Percentiles rank a stretch among this genome's conserved stretches.
Evolutionary conservation across 2,329 filamentous ascomycete genomes (phyloP).

Genomic region (Coniochaeta prunicola): DNA sequence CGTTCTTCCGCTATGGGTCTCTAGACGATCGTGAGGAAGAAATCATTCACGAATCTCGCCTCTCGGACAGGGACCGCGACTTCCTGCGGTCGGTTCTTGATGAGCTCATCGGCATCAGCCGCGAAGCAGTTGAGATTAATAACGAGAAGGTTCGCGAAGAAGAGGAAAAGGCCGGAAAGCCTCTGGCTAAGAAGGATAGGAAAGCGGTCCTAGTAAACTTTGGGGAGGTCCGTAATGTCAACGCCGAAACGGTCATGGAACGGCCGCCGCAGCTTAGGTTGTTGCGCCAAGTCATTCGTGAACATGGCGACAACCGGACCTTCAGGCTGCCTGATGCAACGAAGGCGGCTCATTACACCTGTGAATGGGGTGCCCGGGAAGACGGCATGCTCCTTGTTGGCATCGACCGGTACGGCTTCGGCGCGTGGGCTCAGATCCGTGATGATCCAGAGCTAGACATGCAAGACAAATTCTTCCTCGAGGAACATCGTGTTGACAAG

Average conservation of each 20-base stretch:
- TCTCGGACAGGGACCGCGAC: slow-evolving; percentile 75
- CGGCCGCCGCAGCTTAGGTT: slow-evolving; percentile 84
- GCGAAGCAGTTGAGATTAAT: slow-evolving; percentile 56
- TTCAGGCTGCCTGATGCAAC: slow-evolving; percentile 89
- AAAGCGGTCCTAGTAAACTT: slow-evolving; percentile 97
- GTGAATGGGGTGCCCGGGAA: slow-evolving; percentile 85
- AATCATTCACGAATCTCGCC: slow-evolving; percentile 77
- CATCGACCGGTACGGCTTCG: slow-evolving; percentile 89
- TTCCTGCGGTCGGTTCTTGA: slow-evolving; percentile 69
- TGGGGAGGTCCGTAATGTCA: slow-evolving; percentile 86
- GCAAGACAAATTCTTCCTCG: slow-evolving; percentile 86
- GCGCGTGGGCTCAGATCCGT: slow-evolving; percentile 89
- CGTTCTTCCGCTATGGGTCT: slow-evolving; percentile 84
- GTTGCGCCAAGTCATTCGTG: slow-evolving; percentile 65
- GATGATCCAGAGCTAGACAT: slow-evolving; percentile 85
- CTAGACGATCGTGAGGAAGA: slow-evolving; percentile 85
- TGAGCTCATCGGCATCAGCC: slow-evolving; percentile 58
- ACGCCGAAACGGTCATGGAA: slow-evolving; percentile 91
- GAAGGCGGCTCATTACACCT: slow-evolving; percentile 86
- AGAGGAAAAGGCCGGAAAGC: slow-evolving; percentile 75
- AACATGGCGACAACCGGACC: slow-evolving; percentile 60
- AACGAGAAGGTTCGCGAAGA: slow-evolving; percentile 69
- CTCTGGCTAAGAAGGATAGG: slow-evolving; percentile 90
- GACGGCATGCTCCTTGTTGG: slow-evolving; percentile 96
- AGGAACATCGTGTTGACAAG: slow-evolving; percentile 96